phyloP scores from a whole-genome alignment of 2,329 filamentous ascomycete genomes.

The Neonectria ditissima region DNA sequence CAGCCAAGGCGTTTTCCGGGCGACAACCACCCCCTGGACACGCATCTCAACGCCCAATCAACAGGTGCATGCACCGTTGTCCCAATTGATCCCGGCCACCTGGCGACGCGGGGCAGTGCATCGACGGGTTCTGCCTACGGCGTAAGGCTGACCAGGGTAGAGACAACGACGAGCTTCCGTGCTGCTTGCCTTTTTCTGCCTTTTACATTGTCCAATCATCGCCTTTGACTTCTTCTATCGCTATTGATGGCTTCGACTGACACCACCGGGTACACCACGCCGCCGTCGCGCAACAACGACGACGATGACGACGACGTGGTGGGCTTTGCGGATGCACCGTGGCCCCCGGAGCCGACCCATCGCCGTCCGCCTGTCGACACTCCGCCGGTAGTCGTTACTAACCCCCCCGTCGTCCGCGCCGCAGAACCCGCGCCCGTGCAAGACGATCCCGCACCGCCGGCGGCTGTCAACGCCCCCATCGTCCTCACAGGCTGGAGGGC shows the following conservation, averaged over 20 bases:
- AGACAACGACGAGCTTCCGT: too few species aligned
- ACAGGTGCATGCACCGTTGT: background rate
- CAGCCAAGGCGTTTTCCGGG: background rate
- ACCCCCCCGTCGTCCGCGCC: background rate
- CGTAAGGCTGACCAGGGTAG: background rate
- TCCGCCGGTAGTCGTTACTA: background rate
- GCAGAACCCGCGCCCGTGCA: background rate
- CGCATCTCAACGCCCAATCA: background rate
- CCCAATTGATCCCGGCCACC: conserved; percentile 4
- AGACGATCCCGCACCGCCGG: background rate
- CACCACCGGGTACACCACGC: background rate
- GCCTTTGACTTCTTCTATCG: too few species aligned
- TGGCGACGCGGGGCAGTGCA: background rate
- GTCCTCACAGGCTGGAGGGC: background rate
- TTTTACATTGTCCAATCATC: too few species aligned
- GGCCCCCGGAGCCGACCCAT: background rate
- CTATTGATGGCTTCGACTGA: background rate
- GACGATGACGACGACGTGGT: conserved; percentile 1
- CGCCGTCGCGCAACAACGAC: background rate
- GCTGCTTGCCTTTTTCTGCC: background rate
- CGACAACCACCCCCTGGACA: background rate
- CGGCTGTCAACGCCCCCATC: background rate
- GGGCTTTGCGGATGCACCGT: conserved; percentile 11
- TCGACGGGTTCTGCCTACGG: background rate
- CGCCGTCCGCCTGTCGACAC: background rate